Base-by-base conservation (phyloP, 1,284 basidiomycete species). In the Singerocomus rubriflavus region DNA sequence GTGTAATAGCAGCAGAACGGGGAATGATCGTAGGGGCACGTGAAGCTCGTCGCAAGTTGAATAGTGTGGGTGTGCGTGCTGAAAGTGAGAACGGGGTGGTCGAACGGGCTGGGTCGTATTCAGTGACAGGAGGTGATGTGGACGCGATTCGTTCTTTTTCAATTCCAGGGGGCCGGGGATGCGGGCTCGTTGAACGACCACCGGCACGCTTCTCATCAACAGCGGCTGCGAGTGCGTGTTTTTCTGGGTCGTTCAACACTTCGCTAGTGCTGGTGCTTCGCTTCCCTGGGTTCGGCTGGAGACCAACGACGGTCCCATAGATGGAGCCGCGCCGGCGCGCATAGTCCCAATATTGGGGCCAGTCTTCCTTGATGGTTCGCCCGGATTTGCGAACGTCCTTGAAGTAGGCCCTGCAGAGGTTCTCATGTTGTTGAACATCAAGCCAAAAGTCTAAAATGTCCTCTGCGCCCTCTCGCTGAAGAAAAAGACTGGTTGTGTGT, bases 361-460 rank as follows among this genome's bases (percentile, higher is more conserved):
- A 99, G 68, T 98, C 96, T 17, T 97, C 91, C 67, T 88, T 87
- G 62, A 98, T 88, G 9, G 86, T 84, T 34, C 90, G 83, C 8
- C 95, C 94, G 2, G 93, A 93, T 73, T 95, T 93, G 64, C 91
- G 86, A 54, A 99, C 81, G 69, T 98, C 96, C 77, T 98, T 97
- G 82, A 99, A 98, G 72, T 98, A 98, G 7, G 95, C 96, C 53
- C 94, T 82, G 72, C 95, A 99, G 38, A 99, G 82, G 67, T 98
- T 98, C 74, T 98, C 97, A 69, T 99, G 96, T 73, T 98, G 96
- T 64, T 98, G 93, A 2, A 98, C 96, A 66, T 99, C 96, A 31
- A 99, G 83, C 95, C 95, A 99, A 63, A 99, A 99, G 71, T 98
- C 96, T 44, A 99, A 76, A 37, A 95, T 90, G 67, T 98, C 95